Conservation (phyloP, 2,329 filamentous ascomycete species). For the Sarocladium strictum region DNA sequence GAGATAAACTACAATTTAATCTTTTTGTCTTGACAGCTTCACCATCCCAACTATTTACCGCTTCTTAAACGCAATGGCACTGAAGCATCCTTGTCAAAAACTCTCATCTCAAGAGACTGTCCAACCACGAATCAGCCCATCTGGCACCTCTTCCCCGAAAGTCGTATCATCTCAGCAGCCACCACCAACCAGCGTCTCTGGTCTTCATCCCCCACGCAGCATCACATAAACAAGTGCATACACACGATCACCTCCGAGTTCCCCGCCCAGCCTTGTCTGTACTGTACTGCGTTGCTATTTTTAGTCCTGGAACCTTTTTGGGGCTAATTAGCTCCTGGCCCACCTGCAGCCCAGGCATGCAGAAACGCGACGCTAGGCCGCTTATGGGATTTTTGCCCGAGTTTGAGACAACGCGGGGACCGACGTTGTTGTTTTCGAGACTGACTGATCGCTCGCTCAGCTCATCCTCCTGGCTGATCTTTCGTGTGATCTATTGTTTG, state of each 20-base stretch:
- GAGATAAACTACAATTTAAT: neutral
- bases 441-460: neutral
- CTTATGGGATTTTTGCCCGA: constrained; percentile 3
- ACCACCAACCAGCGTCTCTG: neutral
- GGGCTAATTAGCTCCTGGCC: constrained; percentile 2
- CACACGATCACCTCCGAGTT: neutral
- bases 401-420: neutral
- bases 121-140: neutral
- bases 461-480: neutral
- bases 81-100: neutral
- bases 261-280: neutral
- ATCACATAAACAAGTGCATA: neutral
- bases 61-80: neutral
- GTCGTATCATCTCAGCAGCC: neutral
- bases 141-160: neutral
- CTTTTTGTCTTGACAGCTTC: neutral
- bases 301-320: constrained; percentile 4
- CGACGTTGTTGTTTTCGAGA: neutral
- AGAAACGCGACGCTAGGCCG: neutral
- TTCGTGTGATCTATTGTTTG: neutral
- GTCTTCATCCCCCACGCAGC: neutral
- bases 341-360: neutral
- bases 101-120: neutral
- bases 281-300: neutral
- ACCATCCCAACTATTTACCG: neutral